Conservation (phyloP, 768 basidiomycete species). For the Russula griseocarnosa region DNA sequence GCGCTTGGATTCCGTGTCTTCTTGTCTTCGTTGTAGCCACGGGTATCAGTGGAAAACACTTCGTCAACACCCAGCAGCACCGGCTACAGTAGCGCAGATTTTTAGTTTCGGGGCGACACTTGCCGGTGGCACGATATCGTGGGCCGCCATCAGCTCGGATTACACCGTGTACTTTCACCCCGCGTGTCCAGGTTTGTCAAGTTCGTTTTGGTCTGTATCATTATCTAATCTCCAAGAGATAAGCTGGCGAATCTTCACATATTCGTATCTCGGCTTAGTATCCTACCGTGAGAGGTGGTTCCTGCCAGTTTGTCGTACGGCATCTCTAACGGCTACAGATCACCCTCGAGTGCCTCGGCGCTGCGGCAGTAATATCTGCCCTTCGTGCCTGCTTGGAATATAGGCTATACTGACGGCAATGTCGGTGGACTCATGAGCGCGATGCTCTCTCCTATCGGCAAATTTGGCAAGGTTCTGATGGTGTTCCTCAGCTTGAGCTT, state of each 20-base stretch:
- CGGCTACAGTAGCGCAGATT: slow-evolving; percentile 52
- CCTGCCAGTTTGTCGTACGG: slow-evolving; percentile 11
- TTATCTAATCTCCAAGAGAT: neutral
- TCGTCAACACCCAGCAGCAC: slow-evolving; percentile 47
- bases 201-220: neutral
- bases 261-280: slow-evolving; percentile 61
- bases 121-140: slow-evolving; percentile 73
- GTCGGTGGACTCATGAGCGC: slow-evolving; percentile 63
- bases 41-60: slow-evolving; percentile 67
- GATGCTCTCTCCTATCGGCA: slow-evolving; percentile 55
- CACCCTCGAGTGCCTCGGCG: slow-evolving; percentile 55
- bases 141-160: slow-evolving; percentile 59
- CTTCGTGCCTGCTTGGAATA: slow-evolving; percentile 53
- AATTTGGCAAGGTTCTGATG: slow-evolving; percentile 67
- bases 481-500: slow-evolving; percentile 74
- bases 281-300: slow-evolving; percentile 49
- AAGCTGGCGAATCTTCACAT: slow-evolving; percentile 61
- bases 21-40: slow-evolving; percentile 67
- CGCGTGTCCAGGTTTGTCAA: slow-evolving; percentile 50
- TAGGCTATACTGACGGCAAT: slow-evolving; percentile 49
- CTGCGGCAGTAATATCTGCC: slow-evolving; percentile 61
- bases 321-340: slow-evolving; percentile 30
- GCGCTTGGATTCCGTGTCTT: slow-evolving; percentile 73
- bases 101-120: slow-evolving; percentile 65
- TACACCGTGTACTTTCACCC: slow-evolving; percentile 69